phyloP scores from a whole-genome alignment of 495 filamentous ascomycete genomes.

The Aspergillus cristatus region DNA sequence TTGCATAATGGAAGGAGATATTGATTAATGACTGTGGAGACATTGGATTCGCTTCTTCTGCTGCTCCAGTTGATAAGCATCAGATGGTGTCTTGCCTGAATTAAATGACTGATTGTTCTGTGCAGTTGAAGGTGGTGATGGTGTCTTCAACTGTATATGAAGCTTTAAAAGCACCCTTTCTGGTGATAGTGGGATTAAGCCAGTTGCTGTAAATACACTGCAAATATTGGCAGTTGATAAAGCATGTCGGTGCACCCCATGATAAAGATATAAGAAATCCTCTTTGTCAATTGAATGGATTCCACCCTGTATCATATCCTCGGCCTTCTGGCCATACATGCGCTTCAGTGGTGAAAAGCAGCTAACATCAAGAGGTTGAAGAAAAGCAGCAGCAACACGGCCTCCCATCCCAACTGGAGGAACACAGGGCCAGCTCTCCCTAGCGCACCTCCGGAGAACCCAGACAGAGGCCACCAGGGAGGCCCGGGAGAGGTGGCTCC shows the following conservation, averaged over 20 bases:
- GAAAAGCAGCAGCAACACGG: conserved; percentile 10
- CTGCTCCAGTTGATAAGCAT: not conserved
- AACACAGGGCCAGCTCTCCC: no score
- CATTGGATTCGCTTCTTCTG: not conserved
- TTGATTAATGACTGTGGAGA: not conserved
- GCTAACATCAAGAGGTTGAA: conserved; percentile 19
- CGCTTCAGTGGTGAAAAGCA: conserved; percentile 12
- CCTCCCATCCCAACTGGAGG: no score
- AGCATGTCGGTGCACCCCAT: conserved; percentile 1
- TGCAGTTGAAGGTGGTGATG: not conserved
- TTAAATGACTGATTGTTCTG: not conserved
- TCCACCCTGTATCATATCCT: conserved; percentile 1
- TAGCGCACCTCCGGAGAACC: no score
- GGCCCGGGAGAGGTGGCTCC: no score
- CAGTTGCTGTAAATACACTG: conserved; percentile 7
- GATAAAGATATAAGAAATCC: conserved; percentile 6
- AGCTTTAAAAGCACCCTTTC: no score
- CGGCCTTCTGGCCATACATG: conserved; percentile 9
- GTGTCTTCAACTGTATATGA: not conserved
- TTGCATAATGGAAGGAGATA: not conserved
- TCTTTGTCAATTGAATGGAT: conserved; percentile 9
- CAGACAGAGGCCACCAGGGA: no score
- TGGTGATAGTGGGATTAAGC: no score
- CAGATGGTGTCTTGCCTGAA: not conserved
- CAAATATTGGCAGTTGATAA: conserved; percentile 7